A percentile compares a stretch with the other conserved stretches of the same genome.
phyloP scores from a whole-genome alignment of 2,329 filamentous ascomycete species.

The Cryphonectria nitschkei region DNA sequence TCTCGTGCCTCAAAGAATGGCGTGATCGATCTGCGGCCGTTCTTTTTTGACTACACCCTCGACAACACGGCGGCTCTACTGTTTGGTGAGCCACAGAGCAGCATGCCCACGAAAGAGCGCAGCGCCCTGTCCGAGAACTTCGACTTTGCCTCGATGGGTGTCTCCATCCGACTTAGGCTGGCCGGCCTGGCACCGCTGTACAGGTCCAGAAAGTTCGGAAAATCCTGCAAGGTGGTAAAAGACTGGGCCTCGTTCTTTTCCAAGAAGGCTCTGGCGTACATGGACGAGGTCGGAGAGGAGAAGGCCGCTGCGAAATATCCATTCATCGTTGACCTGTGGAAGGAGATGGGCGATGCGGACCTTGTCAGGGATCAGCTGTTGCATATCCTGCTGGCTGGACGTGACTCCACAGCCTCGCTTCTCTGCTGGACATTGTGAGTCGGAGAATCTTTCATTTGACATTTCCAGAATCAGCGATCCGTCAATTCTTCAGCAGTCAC shows the following conservation, averaged over 20 bases:
- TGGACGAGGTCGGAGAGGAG: slow-evolving; percentile 11
- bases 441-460: not conserved
- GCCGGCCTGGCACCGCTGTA: slow-evolving; percentile 30
- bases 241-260: slow-evolving; percentile 33
- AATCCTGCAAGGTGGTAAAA: slow-evolving; percentile 26
- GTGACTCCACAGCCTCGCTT: slow-evolving; percentile 32
- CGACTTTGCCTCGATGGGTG: slow-evolving; percentile 30
- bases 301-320: slow-evolving; percentile 43
- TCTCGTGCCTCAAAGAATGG: not conserved
- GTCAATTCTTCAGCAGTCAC: not conserved
- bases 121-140: slow-evolving; percentile 32
- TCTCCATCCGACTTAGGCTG: slow-evolving; percentile 29
- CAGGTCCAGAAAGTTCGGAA: slow-evolving; percentile 25
- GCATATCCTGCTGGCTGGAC: slow-evolving; percentile 31
- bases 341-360: slow-evolving; percentile 16
- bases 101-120: slow-evolving; percentile 25
- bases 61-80: slow-evolving; percentile 32
- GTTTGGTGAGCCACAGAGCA: slow-evolving; percentile 34
- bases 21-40: slow-evolving; percentile 33
- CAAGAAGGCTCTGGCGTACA: slow-evolving; percentile 37
- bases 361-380: slow-evolving; percentile 32
- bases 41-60: slow-evolving; percentile 34
- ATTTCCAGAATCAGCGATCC: not conserved
- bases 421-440: slow-evolving; percentile 32
- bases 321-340: slow-evolving; percentile 44